Evolutionary conservation across 2,329 filamentous ascomycete species (phyloP).

Genomic region (Exophiala oligosperma): DNA sequence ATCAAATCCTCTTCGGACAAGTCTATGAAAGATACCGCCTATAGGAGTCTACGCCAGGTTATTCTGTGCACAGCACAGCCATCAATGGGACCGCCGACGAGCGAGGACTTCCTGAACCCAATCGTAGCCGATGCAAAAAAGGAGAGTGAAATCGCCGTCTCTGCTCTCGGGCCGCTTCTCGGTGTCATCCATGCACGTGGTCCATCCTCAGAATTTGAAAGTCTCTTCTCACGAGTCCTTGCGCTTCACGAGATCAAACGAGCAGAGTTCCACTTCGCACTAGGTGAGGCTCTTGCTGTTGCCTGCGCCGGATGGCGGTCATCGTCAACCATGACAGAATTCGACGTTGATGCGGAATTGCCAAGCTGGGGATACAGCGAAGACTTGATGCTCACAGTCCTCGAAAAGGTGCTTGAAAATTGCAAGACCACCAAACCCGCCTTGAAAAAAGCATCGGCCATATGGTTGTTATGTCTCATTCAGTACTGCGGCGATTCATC

Average conservation of each 20-base stretch:
- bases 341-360: constrained; percentile 67
- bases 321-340: constrained; percentile 69
- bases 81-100: constrained; percentile 29
- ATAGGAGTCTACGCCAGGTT: constrained; percentile 61
- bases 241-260: constrained; percentile 80
- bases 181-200: constrained; percentile 46
- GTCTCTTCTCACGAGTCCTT: constrained; percentile 69
- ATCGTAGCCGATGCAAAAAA: constrained; percentile 71
- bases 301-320: constrained; percentile 81
- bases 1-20: constrained; percentile 56
- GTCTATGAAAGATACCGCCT: constrained; percentile 58
- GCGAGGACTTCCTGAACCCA: constrained; percentile 58
- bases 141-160: constrained; percentile 78
- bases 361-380: constrained; percentile 37
- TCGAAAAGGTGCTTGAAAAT: constrained; percentile 73
- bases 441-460: constrained; percentile 85
- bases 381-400: constrained; percentile 52
- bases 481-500: constrained; percentile 83
- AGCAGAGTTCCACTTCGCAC: constrained; percentile 83
- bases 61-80: constrained; percentile 53
- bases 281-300: constrained; percentile 83
- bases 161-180: constrained; percentile 71
- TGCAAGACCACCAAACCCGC: constrained; percentile 86
- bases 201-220: constrained; percentile 34
- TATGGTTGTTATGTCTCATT: constrained; percentile 90